These are phyloP conservation scores for Chytriomyces sp. DNA, from an alignment of 192 early-diverging fungal species.

Conservation along the genomic window DNA sequence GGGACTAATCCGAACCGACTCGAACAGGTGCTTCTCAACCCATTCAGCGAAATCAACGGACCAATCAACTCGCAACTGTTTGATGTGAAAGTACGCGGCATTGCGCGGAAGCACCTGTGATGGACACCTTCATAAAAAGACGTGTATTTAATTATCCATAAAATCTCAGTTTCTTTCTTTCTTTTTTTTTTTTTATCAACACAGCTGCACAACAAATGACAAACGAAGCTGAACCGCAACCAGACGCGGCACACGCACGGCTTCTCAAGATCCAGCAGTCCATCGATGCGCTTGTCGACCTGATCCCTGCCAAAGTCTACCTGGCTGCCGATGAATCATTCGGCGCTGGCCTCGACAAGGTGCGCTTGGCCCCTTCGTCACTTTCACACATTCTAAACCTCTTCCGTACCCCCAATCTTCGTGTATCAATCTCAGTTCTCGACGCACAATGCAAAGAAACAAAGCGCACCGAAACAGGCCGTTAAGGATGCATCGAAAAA, in stretches of 20 bases:
- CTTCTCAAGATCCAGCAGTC: constrained; percentile 65
- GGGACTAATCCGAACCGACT: not conserved
- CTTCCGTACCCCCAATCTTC: not conserved
- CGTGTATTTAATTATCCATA: too few relatives aligned
- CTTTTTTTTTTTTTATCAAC: constrained; percentile 1
- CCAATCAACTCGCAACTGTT: constrained; percentile 79
- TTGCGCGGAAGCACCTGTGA: constrained; percentile 77
- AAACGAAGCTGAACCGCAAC: not conserved
- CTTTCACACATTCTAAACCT: not conserved
- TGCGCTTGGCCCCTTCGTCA: not conserved
- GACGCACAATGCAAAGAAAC: constrained; percentile 70
- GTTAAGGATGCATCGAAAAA: constrained; percentile 80
- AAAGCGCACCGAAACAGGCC: constrained; percentile 74
- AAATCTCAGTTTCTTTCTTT: not conserved
- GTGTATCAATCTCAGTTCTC: not conserved
- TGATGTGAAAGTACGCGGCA: constrained; percentile 75
- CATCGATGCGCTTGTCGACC: constrained; percentile 77
- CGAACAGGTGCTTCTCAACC: constrained; percentile 80
- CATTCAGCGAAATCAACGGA: constrained; percentile 86
- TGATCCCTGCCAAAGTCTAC: constrained; percentile 87
- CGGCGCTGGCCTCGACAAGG: not conserved
- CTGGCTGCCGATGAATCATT: constrained; percentile 48
- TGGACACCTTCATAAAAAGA: not conserved
- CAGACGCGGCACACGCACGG: constrained; percentile 45
- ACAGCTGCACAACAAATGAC: not conserved